phyloP scores from a whole-genome alignment of 768 basidiomycete species.

The Tubosaeta sp. region DNA sequence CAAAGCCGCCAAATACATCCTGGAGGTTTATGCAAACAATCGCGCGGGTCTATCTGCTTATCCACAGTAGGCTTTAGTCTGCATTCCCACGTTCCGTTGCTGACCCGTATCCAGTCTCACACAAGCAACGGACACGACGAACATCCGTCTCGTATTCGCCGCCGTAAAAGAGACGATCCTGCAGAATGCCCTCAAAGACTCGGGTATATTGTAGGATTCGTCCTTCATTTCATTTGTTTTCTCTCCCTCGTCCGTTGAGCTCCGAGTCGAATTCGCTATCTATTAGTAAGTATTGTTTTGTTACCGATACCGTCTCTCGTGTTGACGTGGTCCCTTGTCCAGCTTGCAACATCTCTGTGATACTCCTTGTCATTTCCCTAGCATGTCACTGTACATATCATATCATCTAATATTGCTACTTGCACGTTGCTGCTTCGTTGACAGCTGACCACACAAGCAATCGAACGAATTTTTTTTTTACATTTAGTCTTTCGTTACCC shows the following conservation, averaged over 20 bases:
- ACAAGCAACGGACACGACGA: conserved; percentile 85
- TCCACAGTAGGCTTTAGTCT: conserved; percentile 64
- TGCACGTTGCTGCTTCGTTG: background rate
- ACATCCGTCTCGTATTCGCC: conserved; percentile 77
- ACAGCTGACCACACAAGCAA: background rate
- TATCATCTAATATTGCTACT: conserved; percentile 25
- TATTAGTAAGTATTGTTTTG: conserved; percentile 17
- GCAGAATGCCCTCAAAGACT: conserved; percentile 82
- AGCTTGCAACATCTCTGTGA: conserved; percentile 32
- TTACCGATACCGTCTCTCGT: background rate
- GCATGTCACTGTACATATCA: conserved; percentile 26
- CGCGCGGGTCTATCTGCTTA: conserved; percentile 81
- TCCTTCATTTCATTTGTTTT: background rate
- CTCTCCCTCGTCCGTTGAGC: conserved; percentile 1
- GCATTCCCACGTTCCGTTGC: background rate
- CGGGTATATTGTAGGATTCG: conserved; percentile 63
- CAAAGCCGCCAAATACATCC: conserved; percentile 90
- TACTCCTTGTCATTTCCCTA: conserved; percentile 18
- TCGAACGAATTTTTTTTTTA: background rate
- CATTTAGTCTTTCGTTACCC: background rate
- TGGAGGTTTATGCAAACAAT: conserved; percentile 94
- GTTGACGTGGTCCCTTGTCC: background rate
- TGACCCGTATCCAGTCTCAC: conserved; percentile 50
- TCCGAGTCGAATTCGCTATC: conserved; percentile 21
- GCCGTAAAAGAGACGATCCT: conserved; percentile 93